Conservation (phyloP, 331 rosid species). For the Phaseolus coccineus region DNA sequence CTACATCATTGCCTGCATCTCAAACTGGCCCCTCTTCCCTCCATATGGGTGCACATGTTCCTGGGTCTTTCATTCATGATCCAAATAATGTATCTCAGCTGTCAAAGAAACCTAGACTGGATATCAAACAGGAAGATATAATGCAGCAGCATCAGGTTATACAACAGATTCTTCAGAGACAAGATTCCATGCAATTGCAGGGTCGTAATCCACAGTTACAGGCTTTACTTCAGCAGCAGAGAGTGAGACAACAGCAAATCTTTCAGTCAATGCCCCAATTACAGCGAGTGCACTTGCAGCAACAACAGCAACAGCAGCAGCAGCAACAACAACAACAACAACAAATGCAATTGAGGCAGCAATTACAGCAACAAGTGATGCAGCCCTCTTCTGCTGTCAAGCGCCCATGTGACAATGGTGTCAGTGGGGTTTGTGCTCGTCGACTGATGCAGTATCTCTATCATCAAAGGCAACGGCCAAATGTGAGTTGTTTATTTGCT, state of each 20-base stretch:
- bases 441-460: conserved; percentile 97
- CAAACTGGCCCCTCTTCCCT: conserved; percentile 65
- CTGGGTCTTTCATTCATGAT: conserved; percentile 79
- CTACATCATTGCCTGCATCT: conserved; percentile 63
- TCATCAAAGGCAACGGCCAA: conserved; percentile 92
- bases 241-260: conserved; percentile 76
- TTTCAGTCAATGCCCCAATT: conserved; percentile 89
- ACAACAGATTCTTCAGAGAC: conserved; percentile 90
- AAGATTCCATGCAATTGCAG: conserved; percentile 79
- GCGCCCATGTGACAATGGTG: conserved; percentile 79
- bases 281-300: conserved; percentile 76
- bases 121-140: conserved; percentile 85
- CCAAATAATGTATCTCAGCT: conserved; percentile 70
- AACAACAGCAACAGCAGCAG: conserved; percentile 62
- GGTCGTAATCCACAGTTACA: conserved; percentile 81
- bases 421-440: conserved; percentile 89
- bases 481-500: conserved; percentile 59
- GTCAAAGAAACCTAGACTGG: conserved; percentile 84
- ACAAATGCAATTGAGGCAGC: conserved; percentile 85
- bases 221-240: conserved; percentile 75
- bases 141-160: conserved; percentile 82
- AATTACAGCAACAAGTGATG: conserved; percentile 77
- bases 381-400: conserved; percentile 66
- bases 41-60: conserved; percentile 65
- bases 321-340: conserved; percentile 64